phyloP scores from a whole-genome alignment of 148 eudicot genomes.

The Pharnaceum exiguum region DNA sequence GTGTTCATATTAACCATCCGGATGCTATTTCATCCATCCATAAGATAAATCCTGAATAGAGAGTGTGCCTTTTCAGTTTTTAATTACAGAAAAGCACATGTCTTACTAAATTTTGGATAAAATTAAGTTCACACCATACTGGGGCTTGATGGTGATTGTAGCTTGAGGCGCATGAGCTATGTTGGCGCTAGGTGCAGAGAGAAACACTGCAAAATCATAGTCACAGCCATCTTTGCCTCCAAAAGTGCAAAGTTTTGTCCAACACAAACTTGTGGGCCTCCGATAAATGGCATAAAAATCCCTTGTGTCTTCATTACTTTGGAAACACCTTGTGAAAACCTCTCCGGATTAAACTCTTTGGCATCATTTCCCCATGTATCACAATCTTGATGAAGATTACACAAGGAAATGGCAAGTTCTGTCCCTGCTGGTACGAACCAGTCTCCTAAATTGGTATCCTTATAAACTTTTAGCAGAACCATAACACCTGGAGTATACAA shows the following conservation, averaged over 20 bases:
- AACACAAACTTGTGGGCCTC: constrained; percentile 18
- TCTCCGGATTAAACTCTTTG: constrained; percentile 22
- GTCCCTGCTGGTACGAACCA: constrained; percentile 16
- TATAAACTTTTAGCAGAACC: constrained; percentile 1
- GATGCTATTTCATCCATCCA: too few species aligned
- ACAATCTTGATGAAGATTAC: constrained; percentile 11
- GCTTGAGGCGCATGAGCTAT: constrained; percentile 21
- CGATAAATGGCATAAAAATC: constrained; percentile 15
- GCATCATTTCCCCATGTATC: constrained; percentile 20
- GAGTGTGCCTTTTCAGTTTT: too few species aligned
- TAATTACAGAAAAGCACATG: too few species aligned
- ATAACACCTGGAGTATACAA: constrained; percentile 12
- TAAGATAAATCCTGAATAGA: too few species aligned
- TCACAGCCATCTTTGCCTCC: constrained; percentile 18
- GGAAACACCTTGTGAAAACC: constrained; percentile 21
- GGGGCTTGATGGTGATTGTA: constrained; percentile 14
- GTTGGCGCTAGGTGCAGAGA: constrained; percentile 12
- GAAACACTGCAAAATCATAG: constrained; percentile 21
- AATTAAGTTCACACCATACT: constrained; percentile 19
- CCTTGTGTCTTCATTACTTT: constrained; percentile 10
- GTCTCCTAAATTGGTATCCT: constrained; percentile 4
- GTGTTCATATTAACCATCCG: too few species aligned
- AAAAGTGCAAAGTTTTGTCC: constrained; percentile 21
- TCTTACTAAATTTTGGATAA: constrained; percentile 4
- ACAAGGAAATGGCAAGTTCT: constrained; percentile 8